phyloP scores from a whole-genome alignment of 208 protist species.

The Tritrichomonas musculus region DNA sequence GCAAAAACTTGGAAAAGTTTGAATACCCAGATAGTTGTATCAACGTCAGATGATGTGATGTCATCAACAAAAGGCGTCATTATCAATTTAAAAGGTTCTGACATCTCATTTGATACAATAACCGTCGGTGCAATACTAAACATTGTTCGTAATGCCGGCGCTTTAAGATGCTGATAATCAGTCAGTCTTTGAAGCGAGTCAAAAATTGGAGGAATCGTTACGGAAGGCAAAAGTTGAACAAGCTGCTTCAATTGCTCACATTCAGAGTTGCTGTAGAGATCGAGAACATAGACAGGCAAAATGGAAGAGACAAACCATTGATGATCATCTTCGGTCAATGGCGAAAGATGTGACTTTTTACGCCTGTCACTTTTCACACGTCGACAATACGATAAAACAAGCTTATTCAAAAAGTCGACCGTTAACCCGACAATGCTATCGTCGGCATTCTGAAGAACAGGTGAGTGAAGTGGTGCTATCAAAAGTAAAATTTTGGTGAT shows the following conservation, averaged over 20 bases:
- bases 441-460: not conserved
- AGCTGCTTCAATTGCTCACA: not conserved
- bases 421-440: not conserved
- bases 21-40: not conserved
- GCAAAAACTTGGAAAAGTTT: not conserved
- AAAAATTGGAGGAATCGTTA: not conserved
- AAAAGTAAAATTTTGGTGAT: not conserved
- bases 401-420: not conserved
- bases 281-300: not conserved
- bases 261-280: not conserved
- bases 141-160: not conserved
- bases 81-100: not conserved
- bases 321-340: not conserved
- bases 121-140: not conserved
- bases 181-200: not conserved
- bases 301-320: not conserved
- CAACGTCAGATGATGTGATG: not conserved
- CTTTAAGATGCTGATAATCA: not conserved
- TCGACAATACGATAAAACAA: not conserved
- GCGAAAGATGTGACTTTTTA: not conserved
- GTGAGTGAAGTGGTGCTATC: not conserved
- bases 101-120: not conserved
- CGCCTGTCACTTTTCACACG: not conserved
- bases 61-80: not conserved
- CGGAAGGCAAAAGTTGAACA: not conserved